Conservation (phyloP, 805 yeast species). For the Nematodospora valgi region DNA sequence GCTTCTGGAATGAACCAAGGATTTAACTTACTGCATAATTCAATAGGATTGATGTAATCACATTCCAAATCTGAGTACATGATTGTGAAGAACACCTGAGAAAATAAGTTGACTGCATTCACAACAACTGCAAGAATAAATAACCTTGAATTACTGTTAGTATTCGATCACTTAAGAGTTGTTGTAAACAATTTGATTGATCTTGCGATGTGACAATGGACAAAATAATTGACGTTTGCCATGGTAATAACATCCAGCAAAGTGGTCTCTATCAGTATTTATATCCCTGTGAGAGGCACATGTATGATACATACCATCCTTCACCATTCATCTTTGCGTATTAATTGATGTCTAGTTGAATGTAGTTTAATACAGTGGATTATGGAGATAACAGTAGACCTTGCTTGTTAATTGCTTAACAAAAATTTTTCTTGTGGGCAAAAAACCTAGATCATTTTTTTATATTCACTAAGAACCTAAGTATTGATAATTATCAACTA, state of each 20-base stretch:
- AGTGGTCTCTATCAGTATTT: background rate
- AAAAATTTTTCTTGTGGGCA: too few relatives aligned
- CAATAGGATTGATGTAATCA: constrained; percentile 97
- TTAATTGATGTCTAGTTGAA: too few relatives aligned
- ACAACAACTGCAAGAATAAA: constrained; percentile 76
- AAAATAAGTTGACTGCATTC: constrained; percentile 83
- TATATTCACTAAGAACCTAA: too few relatives aligned
- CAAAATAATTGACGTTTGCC: too few relatives aligned
- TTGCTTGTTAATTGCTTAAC: too few relatives aligned
- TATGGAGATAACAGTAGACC: too few relatives aligned
- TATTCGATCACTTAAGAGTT: constrained; percentile 1
- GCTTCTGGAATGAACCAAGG: constrained; percentile 90
- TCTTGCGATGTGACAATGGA: too few relatives aligned
- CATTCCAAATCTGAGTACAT: constrained; percentile 93
- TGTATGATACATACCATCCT: constrained; percentile 6
- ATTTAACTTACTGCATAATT: constrained; percentile 89
- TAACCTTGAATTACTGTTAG: constrained; percentile 37
- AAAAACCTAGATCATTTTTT: too few relatives aligned
- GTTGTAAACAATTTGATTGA: background rate
- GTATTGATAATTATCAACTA: too few relatives aligned
- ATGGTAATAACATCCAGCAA: too few relatives aligned
- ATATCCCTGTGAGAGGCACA: background rate
- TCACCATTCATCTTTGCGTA: constrained; percentile 10
- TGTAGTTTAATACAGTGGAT: too few relatives aligned
- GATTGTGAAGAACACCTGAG: constrained; percentile 93